Evolutionary conservation across 1,139 yeast species (phyloP).

Genomic region (Suhomyces panamericanus): DNA sequence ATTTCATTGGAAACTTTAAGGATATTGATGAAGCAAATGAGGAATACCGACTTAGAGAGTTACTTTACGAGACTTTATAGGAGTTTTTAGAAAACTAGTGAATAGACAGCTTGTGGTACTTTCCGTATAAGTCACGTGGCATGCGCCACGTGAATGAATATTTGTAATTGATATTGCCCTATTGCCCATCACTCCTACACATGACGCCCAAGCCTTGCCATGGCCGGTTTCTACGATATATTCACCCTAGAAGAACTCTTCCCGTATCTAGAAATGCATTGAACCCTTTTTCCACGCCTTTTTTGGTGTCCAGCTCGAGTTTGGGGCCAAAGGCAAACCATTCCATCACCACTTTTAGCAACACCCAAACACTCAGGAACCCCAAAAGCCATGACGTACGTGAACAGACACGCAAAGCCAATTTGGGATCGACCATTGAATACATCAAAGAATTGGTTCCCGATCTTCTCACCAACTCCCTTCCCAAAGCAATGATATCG

Average conservation of each 20-base stretch:
- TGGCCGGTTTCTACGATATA: conserved; percentile 2
- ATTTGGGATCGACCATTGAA: conserved; percentile 61
- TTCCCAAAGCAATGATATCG: conserved; percentile 53
- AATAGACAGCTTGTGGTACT: not conserved
- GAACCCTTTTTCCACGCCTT: not conserved
- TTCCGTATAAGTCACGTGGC: not conserved
- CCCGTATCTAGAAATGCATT: not conserved
- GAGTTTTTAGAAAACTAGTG: conserved; percentile 2
- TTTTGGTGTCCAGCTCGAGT: not conserved
- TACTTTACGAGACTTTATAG: conserved; percentile 53
- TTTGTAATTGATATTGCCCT: not conserved
- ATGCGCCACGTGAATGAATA: not conserved
- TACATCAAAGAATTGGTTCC: conserved; percentile 58
- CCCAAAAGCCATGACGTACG: not conserved
- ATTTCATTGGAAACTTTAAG: conserved; percentile 79
- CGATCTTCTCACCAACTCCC: conserved; percentile 46
- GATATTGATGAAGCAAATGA: conserved; percentile 84
- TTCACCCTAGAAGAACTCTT: not conserved
- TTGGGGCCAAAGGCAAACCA: not conserved
- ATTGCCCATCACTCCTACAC: not conserved
- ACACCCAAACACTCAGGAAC: not conserved
- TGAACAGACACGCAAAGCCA: conserved; percentile 44
- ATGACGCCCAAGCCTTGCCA: conserved; percentile 4
- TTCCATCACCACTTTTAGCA: not conserved
- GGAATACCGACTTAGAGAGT: conserved; percentile 65